Base-by-base conservation (phyloP, 2,329 filamentous ascomycete genomes). In the Pochonia chlamydosporia region DNA sequence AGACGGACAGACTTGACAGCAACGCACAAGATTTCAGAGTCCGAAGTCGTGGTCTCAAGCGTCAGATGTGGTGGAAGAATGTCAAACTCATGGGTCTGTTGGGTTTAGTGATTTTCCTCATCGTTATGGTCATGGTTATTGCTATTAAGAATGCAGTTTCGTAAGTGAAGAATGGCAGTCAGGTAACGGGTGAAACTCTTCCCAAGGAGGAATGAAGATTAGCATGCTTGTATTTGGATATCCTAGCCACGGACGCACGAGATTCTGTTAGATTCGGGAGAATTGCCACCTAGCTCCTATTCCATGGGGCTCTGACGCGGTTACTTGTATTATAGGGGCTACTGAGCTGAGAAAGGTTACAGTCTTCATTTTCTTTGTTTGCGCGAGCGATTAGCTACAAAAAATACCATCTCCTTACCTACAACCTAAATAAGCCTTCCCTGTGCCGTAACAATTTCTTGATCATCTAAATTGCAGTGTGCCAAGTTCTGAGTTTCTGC, bases 51-150 rank as follows among this genome's bases (percentile, higher is more conserved):
- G 90, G 89, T 1, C 67, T 99, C 58, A 87, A 93, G 72, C 79
- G 95, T 62, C 80, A 85, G 68, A 97, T 99, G 93, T 99, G 93
- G 93, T 97, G 92, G 92, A 97, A 97, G 83, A 97, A 99, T 66
- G 79, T 95, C 40, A 95, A 95, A 73, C 70, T 99, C 56, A 96
- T 97, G 90, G 84, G 81, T 6, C 67, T 99, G 57, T 62, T 91
- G 52, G 74, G 68, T 4, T 61, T 96, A 39, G 89, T 91, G 2
- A 68, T 93, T 23, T 62, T 74, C 39, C 62, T 82, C 52, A 78
- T 82, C 55, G 56, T 82, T 40, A 56, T 79, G 54, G 71, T 73
- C n/a, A 75, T 81, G 49, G 68, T 80, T 24, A 70, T 81, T 49
- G 70, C 75, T 3, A 61, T 75, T 46, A 79, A 77, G 67, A 75